Percentiles rank a stretch among this genome's conserved stretches.
Evolutionary conservation across 306 rosid species (phyloP).

Genomic region (Hippophae gyantsensis): DNA sequence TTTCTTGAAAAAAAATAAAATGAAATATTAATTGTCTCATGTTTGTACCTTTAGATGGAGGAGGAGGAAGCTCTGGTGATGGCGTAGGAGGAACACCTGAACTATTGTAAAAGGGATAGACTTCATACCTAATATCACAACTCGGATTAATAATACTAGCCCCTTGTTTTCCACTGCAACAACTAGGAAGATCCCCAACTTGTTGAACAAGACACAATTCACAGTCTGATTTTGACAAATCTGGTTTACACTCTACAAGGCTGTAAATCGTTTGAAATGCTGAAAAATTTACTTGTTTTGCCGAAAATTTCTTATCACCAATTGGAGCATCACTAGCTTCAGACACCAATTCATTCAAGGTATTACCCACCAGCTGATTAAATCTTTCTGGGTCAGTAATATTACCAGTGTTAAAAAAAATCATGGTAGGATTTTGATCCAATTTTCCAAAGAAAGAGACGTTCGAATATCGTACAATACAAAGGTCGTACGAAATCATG

Average conservation of each 20-base stretch:
- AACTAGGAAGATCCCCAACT: not conserved
- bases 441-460: constrained; percentile 15
- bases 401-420: not conserved
- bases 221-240: constrained; percentile 8
- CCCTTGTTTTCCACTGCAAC: not conserved
- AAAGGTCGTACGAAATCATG: constrained; percentile 1
- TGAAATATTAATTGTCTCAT: too few species aligned
- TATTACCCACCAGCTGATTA: not conserved
- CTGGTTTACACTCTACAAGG: constrained; percentile 18
- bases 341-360: not conserved
- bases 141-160: not conserved
- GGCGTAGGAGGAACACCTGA: too few species aligned
- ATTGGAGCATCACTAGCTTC: not conserved
- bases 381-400: constrained; percentile 4
- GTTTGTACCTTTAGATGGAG: too few species aligned
- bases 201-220: constrained; percentile 1
- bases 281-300: not conserved
- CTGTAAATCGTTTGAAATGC: constrained; percentile 6
- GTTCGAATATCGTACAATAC: not conserved
- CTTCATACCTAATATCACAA: not conserved
- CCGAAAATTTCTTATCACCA: constrained; percentile 1
- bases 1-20: too few species aligned
- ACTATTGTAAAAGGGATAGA: too few species aligned
- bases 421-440: not conserved
- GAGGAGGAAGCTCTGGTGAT: too few species aligned